phyloP scores from a whole-genome alignment of 2,329 filamentous ascomycete genomes.

The Pyricularia pennisetigena region DNA sequence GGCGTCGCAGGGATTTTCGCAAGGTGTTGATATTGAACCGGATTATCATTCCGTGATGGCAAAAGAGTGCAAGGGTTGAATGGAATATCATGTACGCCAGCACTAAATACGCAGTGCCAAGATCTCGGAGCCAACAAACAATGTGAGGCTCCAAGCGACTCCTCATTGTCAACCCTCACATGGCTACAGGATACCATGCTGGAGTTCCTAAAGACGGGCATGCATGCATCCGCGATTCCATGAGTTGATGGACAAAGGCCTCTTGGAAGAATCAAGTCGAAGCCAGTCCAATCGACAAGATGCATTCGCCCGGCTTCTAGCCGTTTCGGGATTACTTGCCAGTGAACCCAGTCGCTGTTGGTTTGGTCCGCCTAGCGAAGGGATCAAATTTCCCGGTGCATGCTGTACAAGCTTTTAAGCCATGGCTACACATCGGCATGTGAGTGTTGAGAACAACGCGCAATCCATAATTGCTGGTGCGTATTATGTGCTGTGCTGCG shows the following conservation, averaged over 20 bases:
- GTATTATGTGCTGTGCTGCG: neutral
- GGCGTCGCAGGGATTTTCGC: neutral
- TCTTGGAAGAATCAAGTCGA: neutral
- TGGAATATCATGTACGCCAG: neutral
- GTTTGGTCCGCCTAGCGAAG: neutral
- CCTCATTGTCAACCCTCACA: neutral
- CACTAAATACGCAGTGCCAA: neutral
- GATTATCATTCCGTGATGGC: neutral
- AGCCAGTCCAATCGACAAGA: neutral
- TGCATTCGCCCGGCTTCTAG: neutral
- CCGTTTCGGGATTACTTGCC: neutral
- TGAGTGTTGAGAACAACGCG: neutral
- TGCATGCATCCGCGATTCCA: neutral
- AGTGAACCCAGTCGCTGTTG: neutral
- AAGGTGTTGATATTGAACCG: neutral
- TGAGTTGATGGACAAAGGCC: neutral
- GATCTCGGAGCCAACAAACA: neutral
- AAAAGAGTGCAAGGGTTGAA: neutral
- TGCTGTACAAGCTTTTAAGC: neutral
- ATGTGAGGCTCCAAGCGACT: neutral
- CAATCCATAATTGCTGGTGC: neutral
- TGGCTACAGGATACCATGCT: neutral
- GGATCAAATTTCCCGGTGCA: neutral
- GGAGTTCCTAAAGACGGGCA: neutral
- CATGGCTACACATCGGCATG: neutral